These are phyloP conservation scores for Dendrobium nobile DNA, from an alignment of 106 monocot species.

Conservation along the genomic window DNA sequence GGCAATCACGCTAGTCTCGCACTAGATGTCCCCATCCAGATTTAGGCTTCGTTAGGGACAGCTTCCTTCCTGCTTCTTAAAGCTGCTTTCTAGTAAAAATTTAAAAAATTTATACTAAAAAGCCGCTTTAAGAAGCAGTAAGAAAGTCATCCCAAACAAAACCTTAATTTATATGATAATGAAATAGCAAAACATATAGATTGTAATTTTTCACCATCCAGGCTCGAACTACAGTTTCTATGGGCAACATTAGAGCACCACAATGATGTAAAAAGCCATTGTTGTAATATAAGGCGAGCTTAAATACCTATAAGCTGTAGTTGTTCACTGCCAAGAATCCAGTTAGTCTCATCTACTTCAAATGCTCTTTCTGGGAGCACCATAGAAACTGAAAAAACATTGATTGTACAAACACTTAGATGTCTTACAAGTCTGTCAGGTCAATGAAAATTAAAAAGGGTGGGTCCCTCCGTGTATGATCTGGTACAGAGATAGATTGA, in stretches of 20 bases:
- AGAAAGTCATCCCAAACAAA: too few species aligned
- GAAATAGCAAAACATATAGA: too few species aligned
- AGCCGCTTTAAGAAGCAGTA: too few species aligned
- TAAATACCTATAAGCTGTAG: conserved; percentile 41
- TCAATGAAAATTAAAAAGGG: background rate
- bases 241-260: background rate
- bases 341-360: conserved; percentile 47
- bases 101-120: too few species aligned
- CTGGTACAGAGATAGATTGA: background rate
- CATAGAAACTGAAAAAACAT: conserved; percentile 13
- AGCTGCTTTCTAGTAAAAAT: too few species aligned
- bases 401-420: background rate
- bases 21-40: too few species aligned
- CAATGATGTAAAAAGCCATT: background rate
- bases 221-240: too few species aligned
- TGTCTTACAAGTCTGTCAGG: background rate
- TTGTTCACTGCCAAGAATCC: conserved; percentile 29
- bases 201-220: too few species aligned
- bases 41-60: too few species aligned
- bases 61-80: too few species aligned
- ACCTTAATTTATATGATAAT: too few species aligned
- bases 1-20: too few species aligned
- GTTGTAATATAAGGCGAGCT: background rate
- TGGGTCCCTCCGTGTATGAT: background rate
- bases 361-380: conserved; percentile 18